Evolutionary conservation across 2,329 filamentous ascomycete species (phyloP).

Genomic region (Pseudohalonectria lignicola): DNA sequence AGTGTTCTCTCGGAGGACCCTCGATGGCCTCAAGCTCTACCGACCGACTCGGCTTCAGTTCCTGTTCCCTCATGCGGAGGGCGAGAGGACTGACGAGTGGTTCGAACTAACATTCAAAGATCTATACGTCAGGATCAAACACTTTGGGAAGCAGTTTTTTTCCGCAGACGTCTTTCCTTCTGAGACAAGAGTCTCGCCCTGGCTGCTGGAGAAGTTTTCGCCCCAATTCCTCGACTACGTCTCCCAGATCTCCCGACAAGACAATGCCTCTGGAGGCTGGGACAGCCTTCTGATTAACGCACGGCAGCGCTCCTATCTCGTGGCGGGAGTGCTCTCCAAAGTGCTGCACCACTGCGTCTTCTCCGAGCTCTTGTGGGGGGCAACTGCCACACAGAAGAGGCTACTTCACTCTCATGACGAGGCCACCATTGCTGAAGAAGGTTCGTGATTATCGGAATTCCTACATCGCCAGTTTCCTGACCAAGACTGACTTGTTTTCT

Average conservation of each 20-base stretch:
- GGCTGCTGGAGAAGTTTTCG: constrained; percentile 12
- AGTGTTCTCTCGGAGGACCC: too few relatives aligned
- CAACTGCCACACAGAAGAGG: constrained; percentile 9
- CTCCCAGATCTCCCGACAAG: constrained; percentile 20
- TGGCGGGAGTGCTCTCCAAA: constrained; percentile 23
- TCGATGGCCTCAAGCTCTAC: constrained; percentile 6
- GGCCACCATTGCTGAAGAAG: constrained; percentile 18
- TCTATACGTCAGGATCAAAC: constrained; percentile 13
- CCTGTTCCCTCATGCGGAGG: constrained; percentile 4
- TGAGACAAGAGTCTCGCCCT: constrained; percentile 8
- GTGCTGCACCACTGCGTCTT: constrained; percentile 26
- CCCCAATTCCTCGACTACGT: constrained; percentile 22
- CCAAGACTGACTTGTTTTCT: not conserved
- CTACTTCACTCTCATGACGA: constrained; percentile 19
- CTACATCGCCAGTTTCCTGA: too few relatives aligned
- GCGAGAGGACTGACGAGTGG: constrained; percentile 13
- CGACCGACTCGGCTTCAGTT: constrained; percentile 13
- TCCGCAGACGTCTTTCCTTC: constrained; percentile 6
- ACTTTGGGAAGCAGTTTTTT: constrained; percentile 17
- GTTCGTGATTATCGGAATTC: too few relatives aligned
- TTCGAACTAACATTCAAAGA: constrained; percentile 15
- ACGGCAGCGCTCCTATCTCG: constrained; percentile 19
- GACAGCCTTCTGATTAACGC: constrained; percentile 18
- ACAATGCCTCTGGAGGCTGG: constrained; percentile 21
- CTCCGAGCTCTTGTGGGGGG: constrained; percentile 27